Percentiles rank a stretch among this genome's conserved stretches.
Conservation (phyloP, 148 eudicot species). For the Gaultheria prostrata region DNA sequence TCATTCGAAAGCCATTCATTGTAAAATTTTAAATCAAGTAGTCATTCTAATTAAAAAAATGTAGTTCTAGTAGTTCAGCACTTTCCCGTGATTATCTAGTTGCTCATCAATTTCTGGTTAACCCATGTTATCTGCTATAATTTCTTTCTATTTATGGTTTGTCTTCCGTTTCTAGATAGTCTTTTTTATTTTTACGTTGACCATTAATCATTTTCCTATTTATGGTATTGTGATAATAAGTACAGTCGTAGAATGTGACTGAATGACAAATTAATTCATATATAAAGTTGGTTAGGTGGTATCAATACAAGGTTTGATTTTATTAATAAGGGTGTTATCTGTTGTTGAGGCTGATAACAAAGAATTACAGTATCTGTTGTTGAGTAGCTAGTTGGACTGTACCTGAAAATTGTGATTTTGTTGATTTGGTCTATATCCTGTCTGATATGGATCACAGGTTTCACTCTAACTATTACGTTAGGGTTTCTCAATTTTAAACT, state of each 20-base stretch:
- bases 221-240: neutral
- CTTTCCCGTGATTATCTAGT: neutral
- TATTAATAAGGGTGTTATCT: neutral
- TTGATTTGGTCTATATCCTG: too few relatives aligned
- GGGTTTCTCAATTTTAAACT: too few relatives aligned
- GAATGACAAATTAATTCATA: neutral
- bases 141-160: neutral
- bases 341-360: neutral
- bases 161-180: neutral
- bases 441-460: too few relatives aligned
- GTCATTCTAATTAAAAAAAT: too few relatives aligned
- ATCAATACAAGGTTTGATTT: neutral
- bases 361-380: neutral
- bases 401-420: neutral
- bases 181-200: neutral
- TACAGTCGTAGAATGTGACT: neutral
- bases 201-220: neutral
- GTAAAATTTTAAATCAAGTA: too few relatives aligned
- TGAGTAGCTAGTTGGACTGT: neutral
- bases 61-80: neutral
- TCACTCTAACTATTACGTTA: too few relatives aligned
- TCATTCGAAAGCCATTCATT: too few relatives aligned
- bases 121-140: neutral
- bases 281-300: neutral
- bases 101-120: neutral